These are phyloP conservation scores for Tetracladium maxilliforme DNA, from an alignment of 2,329 filamentous ascomycete genomes.

Conservation along the genomic window DNA sequence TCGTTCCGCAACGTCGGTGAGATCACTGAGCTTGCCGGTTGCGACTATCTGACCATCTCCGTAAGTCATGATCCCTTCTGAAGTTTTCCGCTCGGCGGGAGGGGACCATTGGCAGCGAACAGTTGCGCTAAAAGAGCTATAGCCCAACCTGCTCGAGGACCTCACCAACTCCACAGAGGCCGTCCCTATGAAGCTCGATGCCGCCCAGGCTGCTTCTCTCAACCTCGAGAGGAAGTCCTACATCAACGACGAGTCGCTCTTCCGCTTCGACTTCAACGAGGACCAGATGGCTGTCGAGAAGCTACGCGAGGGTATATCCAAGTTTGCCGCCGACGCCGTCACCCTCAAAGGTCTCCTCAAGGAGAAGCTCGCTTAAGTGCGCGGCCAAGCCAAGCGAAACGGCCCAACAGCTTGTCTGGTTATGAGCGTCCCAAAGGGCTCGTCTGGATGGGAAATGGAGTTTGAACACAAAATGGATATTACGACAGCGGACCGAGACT, in stretches of 20 bases:
- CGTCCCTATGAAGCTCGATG: constrained; percentile 88
- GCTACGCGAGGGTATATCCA: constrained; percentile 97
- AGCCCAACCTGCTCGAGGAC: constrained; percentile 89
- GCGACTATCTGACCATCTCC: constrained; percentile 44
- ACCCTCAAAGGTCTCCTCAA: constrained; percentile 87
- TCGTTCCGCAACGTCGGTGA: constrained; percentile 41
- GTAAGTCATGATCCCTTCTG: too few relatives aligned
- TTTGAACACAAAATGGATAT: too few relatives aligned
- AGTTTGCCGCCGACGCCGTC: constrained; percentile 91
- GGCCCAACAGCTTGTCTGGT: too few relatives aligned
- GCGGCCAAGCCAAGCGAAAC: too few relatives aligned
- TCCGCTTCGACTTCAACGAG: constrained; percentile 99
- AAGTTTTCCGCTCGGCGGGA: too few relatives aligned
- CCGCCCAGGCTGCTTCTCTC: constrained; percentile 46
- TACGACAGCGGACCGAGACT: too few relatives aligned
- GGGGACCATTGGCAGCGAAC: too few relatives aligned
- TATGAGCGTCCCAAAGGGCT: too few relatives aligned
- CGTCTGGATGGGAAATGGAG: too few relatives aligned
- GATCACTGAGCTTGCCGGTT: constrained; percentile 40
- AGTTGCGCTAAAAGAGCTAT: too few relatives aligned
- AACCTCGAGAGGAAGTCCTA: constrained; percentile 81
- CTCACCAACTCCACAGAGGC: constrained; percentile 69
- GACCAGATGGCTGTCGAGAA: constrained; percentile 99
- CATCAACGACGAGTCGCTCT: constrained; percentile 74
- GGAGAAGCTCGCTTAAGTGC: constrained; percentile 54